Conservation (phyloP, 2,329 filamentous ascomycete genomes). For the Anisogramma anomala region DNA sequence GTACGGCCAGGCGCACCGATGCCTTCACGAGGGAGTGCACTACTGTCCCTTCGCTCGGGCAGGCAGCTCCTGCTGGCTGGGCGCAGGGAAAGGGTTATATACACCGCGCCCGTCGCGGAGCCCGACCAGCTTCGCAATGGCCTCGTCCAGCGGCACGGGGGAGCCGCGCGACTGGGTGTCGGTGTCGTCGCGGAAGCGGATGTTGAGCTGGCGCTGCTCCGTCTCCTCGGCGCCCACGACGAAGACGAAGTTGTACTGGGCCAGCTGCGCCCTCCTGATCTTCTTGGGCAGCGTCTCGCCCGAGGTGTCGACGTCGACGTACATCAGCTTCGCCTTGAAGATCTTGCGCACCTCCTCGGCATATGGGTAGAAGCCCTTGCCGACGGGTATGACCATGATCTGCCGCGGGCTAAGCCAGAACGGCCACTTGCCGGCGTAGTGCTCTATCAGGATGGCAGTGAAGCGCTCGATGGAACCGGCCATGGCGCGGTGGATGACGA, state of each 20-base stretch:
- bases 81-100: slow-evolving; percentile 26
- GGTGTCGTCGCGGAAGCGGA: slow-evolving; percentile 52
- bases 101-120: slow-evolving; percentile 36
- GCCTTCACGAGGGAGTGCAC: too few species aligned
- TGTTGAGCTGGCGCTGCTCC: slow-evolving; percentile 48
- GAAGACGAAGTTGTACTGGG: slow-evolving; percentile 78
- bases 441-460: slow-evolving; percentile 69
- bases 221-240: slow-evolving; percentile 53
- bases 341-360: slow-evolving; percentile 60
- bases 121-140: slow-evolving; percentile 41
- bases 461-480: slow-evolving; percentile 52
- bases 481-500: slow-evolving; percentile 84
- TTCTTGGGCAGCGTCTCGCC: slow-evolving; percentile 84
- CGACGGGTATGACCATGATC: slow-evolving; percentile 67
- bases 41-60: slow-evolving; percentile 4
- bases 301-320: slow-evolving; percentile 58
- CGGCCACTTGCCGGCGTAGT: slow-evolving; percentile 79
- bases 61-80: slow-evolving; percentile 11
- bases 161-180: slow-evolving; percentile 50
- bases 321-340: slow-evolving; percentile 57
- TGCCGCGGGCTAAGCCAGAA: slow-evolving; percentile 83
- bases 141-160: slow-evolving; percentile 44
- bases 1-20: too few species aligned
- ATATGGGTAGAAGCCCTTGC: slow-evolving; percentile 60
- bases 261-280: slow-evolving; percentile 69